These are phyloP conservation scores for Spinellus fusiger DNA, from an alignment of 192 early-diverging fungal genomes.

Conservation along the genomic window DNA sequence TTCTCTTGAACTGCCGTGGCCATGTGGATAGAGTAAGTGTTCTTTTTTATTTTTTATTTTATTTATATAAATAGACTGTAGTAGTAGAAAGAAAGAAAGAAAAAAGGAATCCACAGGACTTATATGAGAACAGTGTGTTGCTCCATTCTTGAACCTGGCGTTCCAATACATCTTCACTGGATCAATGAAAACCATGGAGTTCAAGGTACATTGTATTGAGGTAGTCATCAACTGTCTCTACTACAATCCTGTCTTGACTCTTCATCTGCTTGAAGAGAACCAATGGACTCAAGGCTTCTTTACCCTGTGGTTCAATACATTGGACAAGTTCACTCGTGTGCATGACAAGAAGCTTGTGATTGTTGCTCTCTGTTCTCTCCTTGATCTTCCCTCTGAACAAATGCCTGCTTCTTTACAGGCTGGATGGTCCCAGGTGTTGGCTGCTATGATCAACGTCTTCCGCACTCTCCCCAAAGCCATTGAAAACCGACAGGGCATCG, in stretches of 20 bases:
- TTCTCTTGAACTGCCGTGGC: slow-evolving; percentile 81
- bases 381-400: slow-evolving; percentile 64
- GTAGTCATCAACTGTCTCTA: slow-evolving; percentile 79
- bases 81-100: no score
- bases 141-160: slow-evolving; percentile 64
- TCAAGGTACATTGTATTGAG: slow-evolving; percentile 75
- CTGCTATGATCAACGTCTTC: slow-evolving; percentile 67
- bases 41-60: no score
- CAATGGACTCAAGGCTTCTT: slow-evolving; percentile 75
- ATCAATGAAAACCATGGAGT: slow-evolving; percentile 56
- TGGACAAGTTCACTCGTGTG: slow-evolving; percentile 74
- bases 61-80: no score
- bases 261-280: slow-evolving; percentile 74
- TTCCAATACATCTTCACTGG: slow-evolving; percentile 57
- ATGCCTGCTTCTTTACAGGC: slow-evolving; percentile 66
- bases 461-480: slow-evolving; percentile 67
- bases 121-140: slow-evolving; percentile 41
- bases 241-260: slow-evolving; percentile 78
- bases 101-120: no score
- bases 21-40: slow-evolving; percentile 58
- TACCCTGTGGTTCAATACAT: slow-evolving; percentile 65
- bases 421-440: slow-evolving; percentile 71
- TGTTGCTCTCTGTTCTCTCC: slow-evolving; percentile 65
- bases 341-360: slow-evolving; percentile 95
- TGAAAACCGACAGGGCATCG: slow-evolving; percentile 44